These are phyloP conservation scores for Leptographium wingfieldii DNA, from an alignment of 2,329 filamentous ascomycete species.

Conservation along the genomic window DNA sequence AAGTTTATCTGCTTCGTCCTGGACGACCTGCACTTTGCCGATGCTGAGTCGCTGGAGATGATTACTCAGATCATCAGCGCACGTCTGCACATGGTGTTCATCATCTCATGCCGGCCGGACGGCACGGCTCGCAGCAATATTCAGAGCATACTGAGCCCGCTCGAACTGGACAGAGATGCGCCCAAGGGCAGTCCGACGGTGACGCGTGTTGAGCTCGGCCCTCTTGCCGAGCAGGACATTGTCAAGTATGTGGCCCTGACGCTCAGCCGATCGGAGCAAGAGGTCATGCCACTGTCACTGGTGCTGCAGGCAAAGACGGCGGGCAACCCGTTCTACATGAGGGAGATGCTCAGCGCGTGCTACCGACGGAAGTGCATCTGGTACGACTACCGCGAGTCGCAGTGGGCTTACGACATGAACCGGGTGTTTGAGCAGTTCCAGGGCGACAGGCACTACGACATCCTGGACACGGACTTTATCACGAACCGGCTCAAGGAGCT, in stretches of 20 bases:
- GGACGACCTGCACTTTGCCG: conserved; percentile 84
- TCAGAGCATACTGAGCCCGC: conserved; percentile 39
- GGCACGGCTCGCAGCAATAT: conserved; percentile 46
- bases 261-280: conserved; percentile 58
- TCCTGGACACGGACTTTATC: conserved; percentile 73
- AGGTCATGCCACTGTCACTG: conserved; percentile 64
- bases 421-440: conserved; percentile 76
- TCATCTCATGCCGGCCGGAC: conserved; percentile 63
- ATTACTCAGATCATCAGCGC: conserved; percentile 68
- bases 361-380: conserved; percentile 79
- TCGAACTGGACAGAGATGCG: conserved; percentile 39
- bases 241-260: conserved; percentile 72
- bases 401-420: conserved; percentile 79
- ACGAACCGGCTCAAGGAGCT: conserved; percentile 65
- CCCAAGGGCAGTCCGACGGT: conserved; percentile 38
- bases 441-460: conserved; percentile 63
- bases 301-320: conserved; percentile 81
- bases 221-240: conserved; percentile 69
- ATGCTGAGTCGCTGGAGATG: conserved; percentile 74
- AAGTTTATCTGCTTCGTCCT: conserved; percentile 82
- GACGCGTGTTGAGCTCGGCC: conserved; percentile 58
- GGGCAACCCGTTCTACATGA: conserved; percentile 83
- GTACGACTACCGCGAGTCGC: conserved; percentile 74
- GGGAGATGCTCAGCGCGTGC: conserved; percentile 80
- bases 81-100: conserved; percentile 68